Base-by-base conservation (phyloP, 2,329 filamentous ascomycete genomes). In the Sporothrix euskadiensis region DNA sequence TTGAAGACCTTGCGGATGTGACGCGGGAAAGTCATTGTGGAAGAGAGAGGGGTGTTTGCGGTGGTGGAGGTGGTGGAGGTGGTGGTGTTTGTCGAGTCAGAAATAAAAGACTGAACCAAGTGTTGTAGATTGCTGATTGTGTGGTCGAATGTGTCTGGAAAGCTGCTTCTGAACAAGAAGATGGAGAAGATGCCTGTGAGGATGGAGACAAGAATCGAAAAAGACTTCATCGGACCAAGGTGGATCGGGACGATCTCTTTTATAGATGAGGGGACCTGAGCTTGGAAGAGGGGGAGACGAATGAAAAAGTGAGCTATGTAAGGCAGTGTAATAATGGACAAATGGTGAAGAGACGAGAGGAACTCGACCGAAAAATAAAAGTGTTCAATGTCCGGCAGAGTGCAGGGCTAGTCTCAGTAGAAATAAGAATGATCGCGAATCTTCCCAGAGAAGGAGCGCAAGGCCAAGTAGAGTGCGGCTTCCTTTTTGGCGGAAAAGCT, bases 1-100 rank as follows among this genome's bases (percentile, higher is more conserved):
- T 94, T 87, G 82, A 98, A 94, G 77, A 92, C 89, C 83, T 94
- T 92, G 77, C 89, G 89, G 80, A 98, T 95, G 69, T 90, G 88
- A 79, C 96, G 90, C 39, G 92, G 87, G 75, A 89, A 82, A 59
- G 91, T 88, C 88, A 92, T 92, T 39, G 49, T 87, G 75, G 89
- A 82, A 54, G 91, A 88, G 87, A 84, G 80, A 30, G 80, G 79
- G 30, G 71, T 70, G 49, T 49, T 41, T 22, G 52, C 71, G 44
- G n/a, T 65, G 26, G 47, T 66, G 65, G 74, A 73, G 68, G 65
- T 77, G 57, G 77, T 71, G 41, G 66, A 70, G 41, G 54, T 41
- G 5, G 72, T 59, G 49, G 12, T 66, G 63, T 63, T 41, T 76
- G 75, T 63, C 79, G 56, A 78, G 75, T 14, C 75, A 47, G 68